Evolutionary conservation across 2,329 filamentous ascomycete genomes (phyloP).

Genomic region (Ophiostoma pallidulum): DNA sequence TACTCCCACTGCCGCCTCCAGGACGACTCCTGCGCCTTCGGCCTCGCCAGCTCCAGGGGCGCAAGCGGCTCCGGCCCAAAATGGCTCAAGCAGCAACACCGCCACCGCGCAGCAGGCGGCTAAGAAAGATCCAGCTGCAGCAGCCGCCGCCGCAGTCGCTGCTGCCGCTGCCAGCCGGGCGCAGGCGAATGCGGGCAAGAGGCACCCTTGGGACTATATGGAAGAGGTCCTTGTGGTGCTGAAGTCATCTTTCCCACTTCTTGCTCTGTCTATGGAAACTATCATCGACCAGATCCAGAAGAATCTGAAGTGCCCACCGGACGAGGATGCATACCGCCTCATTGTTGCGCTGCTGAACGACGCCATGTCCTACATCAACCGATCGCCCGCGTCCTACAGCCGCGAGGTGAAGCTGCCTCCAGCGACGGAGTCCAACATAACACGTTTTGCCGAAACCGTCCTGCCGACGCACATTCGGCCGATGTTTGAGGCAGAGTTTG

Average conservation of each 20-base stretch:
- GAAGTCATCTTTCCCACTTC: constrained; percentile 91
- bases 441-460: constrained; percentile 91
- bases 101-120: constrained; percentile 9
- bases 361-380: constrained; percentile 81
- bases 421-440: constrained; percentile 93
- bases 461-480: constrained; percentile 89
- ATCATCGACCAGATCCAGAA: constrained; percentile 99
- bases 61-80: no score
- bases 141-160: constrained; percentile 19
- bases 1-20: no score
- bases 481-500: constrained; percentile 96
- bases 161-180: constrained; percentile 7
- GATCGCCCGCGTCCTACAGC: constrained; percentile 77
- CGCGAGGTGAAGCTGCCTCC: constrained; percentile 83
- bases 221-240: constrained; percentile 93
- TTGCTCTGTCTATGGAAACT: constrained; percentile 96
- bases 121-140: constrained; percentile 18
- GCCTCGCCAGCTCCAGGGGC: no score
- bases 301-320: constrained; percentile 96
- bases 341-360: constrained; percentile 98
- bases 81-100: no score
- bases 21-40: no score
- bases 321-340: constrained; percentile 93
- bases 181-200: constrained; percentile 36
- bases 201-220: constrained; percentile 90